Evolutionary conservation across 805 yeast genomes (phyloP).

Genomic region (Wickerhamiella cacticola): DNA sequence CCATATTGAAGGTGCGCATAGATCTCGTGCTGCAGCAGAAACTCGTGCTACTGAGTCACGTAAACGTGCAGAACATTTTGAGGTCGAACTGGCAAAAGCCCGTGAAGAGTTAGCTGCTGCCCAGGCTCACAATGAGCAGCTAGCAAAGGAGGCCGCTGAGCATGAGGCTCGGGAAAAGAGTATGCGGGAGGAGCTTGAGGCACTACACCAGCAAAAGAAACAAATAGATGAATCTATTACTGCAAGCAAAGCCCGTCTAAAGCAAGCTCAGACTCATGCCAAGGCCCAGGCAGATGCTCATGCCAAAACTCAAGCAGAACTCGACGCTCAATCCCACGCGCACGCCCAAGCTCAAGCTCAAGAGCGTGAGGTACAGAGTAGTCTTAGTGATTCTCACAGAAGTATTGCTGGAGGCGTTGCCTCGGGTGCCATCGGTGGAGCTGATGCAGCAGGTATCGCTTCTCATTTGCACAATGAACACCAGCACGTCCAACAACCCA

Average conservation of each 20-base stretch:
- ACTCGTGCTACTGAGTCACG: slow-evolving; percentile 8
- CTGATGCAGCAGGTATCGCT: slow-evolving; percentile 22
- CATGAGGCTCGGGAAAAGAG: slow-evolving; percentile 1
- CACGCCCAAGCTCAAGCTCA: background rate
- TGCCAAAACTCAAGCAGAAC: background rate
- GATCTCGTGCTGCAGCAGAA: slow-evolving; percentile 5
- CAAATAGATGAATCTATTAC: background rate
- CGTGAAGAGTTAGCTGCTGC: slow-evolving; percentile 12
- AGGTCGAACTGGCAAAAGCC: slow-evolving; percentile 8
- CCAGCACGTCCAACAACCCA: background rate
- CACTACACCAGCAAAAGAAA: background rate
- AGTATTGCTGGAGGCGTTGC: slow-evolving; percentile 17
- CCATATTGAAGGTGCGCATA: slow-evolving; percentile 12
- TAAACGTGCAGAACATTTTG: slow-evolving; percentile 9
- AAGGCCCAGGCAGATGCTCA: slow-evolving; percentile 10
- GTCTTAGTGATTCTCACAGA: too few relatives aligned
- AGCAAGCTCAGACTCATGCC: slow-evolving; percentile 14
- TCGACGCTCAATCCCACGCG: background rate
- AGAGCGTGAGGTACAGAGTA: background rate
- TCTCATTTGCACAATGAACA: background rate
- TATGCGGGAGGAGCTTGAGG: background rate
- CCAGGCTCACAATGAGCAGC: slow-evolving; percentile 10
- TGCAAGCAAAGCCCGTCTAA: background rate
- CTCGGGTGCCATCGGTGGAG: slow-evolving; percentile 18
- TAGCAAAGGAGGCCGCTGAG: slow-evolving; percentile 11